Evolutionary conservation across 2,329 filamentous ascomycete genomes (phyloP), one percentile per base, ranked within the genome.

Genomic region (Stachybotrys chlorohalonatus): DNA sequence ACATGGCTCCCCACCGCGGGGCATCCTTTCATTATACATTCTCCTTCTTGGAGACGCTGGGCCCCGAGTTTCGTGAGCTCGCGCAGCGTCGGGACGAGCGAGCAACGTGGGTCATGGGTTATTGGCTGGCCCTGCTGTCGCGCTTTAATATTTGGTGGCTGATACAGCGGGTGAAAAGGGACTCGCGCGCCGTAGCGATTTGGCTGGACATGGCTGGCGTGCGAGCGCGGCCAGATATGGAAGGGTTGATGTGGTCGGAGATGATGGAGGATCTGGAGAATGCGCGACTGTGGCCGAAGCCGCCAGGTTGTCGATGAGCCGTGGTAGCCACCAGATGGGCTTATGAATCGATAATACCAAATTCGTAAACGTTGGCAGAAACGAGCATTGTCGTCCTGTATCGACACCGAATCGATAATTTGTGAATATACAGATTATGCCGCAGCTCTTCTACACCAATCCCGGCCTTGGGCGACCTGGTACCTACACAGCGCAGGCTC

Each of bases 401-500:
- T 24, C 24, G 24, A 24, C 4, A 24, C 24, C 24, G 24, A 4
- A 24, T 24, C 24, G 24, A 24, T 24, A 24, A 24, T 24, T 24
- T 24, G 24, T 24, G 36, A 13, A 13, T 42, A 9, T 42, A 42
- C 36, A 9, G 36, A 13, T 42, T 13, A 42, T 42, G 2, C 36
- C 13, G 36, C 67, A 54, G 83, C 82, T 60, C 77, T 75, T 57
- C 75, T 80, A 65, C 89, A 93, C 77, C 82, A 92, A 56, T 89
- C 82, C 60, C 89, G 79, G 3, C 93, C 93, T 61, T 86, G 85
- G n/a, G 70, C 70, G 30, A 95, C 88, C 71, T 97, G 92, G 80
- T 88, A 95, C 51, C 80, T 78, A 69, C 94, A 99, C 30, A 97
- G 72, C 68, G 82, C 80, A 1, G 88, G 84, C 73, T 97, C 93